phyloP scores from a whole-genome alignment of 31 red algal genomes.

The Odonthalia washingtoniensis region DNA sequence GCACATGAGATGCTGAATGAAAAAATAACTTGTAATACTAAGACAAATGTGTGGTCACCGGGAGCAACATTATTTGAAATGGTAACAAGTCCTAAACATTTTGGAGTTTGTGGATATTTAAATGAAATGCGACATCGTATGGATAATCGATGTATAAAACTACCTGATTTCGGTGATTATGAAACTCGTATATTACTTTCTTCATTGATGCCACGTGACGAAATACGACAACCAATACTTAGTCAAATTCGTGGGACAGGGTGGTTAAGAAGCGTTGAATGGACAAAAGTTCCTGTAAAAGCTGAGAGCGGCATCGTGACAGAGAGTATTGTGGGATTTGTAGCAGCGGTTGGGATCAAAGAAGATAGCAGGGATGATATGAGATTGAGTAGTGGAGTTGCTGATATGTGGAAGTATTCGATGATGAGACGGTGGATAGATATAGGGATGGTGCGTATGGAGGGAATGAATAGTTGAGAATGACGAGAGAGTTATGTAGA shows the following conservation, averaged over 20 bases:
- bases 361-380: too few species aligned
- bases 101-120: neutral
- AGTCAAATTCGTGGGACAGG: neutral
- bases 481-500: too few species aligned
- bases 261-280: neutral
- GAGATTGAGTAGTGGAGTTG: too few species aligned
- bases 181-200: neutral
- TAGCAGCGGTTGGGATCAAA: too few species aligned
- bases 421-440: too few species aligned
- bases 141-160: neutral
- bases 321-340: too few species aligned
- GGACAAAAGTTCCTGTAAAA: neutral
- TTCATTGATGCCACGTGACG: neutral
- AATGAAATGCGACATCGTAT: neutral
- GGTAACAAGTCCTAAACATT: constrained; percentile 70
- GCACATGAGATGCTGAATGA: neutral
- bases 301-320: too few species aligned
- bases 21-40: neutral
- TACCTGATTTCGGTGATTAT: neutral
- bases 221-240: neutral
- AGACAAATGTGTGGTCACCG: constrained; percentile 86
- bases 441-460: too few species aligned
- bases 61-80: constrained; percentile 90
- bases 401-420: too few species aligned
- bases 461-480: too few species aligned